These are phyloP conservation scores for Microcos paniculata DNA, from an alignment of 345 rosid species.

Conservation along the genomic window DNA sequence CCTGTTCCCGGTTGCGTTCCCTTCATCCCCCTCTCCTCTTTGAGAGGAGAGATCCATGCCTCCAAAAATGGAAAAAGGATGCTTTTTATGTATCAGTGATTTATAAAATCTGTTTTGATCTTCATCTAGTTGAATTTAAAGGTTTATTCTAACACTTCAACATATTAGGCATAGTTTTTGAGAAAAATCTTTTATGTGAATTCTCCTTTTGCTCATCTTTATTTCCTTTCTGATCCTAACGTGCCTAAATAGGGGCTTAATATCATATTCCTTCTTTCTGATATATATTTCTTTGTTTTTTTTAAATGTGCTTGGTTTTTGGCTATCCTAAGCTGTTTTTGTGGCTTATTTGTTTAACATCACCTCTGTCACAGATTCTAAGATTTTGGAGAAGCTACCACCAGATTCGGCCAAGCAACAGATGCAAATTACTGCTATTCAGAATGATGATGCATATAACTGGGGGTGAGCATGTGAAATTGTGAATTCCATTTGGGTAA, in stretches of 20 bases:
- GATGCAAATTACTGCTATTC: conserved; percentile 62
- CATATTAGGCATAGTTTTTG: background rate
- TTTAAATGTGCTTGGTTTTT: background rate
- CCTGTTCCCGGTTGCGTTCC: background rate
- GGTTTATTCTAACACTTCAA: background rate
- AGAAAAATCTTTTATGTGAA: background rate
- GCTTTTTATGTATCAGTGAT: background rate
- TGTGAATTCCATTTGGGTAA: background rate
- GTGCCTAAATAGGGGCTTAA: background rate
- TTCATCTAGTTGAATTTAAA: background rate
- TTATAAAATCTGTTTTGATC: background rate
- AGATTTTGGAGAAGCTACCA: conserved; percentile 58
- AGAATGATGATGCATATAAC: conserved; percentile 82
- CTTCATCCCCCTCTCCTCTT: background rate
- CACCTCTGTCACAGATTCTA: conserved; percentile 53
- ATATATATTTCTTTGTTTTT: too few species aligned
- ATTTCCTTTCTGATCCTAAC: background rate
- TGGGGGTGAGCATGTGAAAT: conserved; percentile 74
- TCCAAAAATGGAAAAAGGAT: background rate
- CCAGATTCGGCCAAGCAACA: conserved; percentile 88
- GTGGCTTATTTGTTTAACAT: conserved; percentile 14
- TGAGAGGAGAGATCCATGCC: background rate
- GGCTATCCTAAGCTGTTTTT: conserved; percentile 11
- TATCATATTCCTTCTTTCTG: background rate
- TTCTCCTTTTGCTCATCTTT: background rate